Evolutionary conservation across 495 filamentous ascomycete species (phyloP).

Genomic region (Aspergillus ellipticus): DNA sequence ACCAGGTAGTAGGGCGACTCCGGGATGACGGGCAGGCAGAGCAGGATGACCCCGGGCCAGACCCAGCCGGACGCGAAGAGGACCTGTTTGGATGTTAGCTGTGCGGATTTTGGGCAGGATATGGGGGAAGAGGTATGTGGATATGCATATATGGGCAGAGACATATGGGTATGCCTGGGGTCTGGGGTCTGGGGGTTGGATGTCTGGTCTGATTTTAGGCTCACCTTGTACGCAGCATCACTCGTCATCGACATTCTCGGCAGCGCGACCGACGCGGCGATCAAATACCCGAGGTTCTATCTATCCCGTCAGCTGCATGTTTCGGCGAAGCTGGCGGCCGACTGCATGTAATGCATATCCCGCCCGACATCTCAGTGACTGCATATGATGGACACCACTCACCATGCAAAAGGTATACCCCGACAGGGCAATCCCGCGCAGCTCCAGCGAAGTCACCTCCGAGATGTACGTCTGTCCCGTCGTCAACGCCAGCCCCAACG

Average conservation of each 20-base stretch:
- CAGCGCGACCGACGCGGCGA: conserved; percentile 13
- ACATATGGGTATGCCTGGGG: too few species aligned
- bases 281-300: conserved; percentile 16
- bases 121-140: too few species aligned
- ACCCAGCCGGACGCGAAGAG: conserved; percentile 16
- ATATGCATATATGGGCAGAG: too few species aligned
- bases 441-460: conserved; percentile 19
- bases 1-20: conserved; percentile 15
- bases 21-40: conserved; percentile 3
- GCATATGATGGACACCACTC: background rate
- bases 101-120: background rate
- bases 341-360: too few species aligned
- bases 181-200: too few species aligned
- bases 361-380: too few species aligned
- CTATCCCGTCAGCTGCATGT: too few species aligned
- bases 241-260: conserved; percentile 11
- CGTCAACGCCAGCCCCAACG: conserved; percentile 19
- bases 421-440: conserved; percentile 23
- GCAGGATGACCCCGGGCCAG: conserved; percentile 8
- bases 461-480: conserved; percentile 27
- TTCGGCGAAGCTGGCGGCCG: too few species aligned
- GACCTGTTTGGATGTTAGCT: conserved; percentile 2
- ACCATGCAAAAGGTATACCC: conserved; percentile 20
- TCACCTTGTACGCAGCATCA: conserved; percentile 11
- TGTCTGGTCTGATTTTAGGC: too few species aligned